Conservation (phyloP, 2,329 filamentous ascomycete genomes). For the Aspergillus glaucus region DNA sequence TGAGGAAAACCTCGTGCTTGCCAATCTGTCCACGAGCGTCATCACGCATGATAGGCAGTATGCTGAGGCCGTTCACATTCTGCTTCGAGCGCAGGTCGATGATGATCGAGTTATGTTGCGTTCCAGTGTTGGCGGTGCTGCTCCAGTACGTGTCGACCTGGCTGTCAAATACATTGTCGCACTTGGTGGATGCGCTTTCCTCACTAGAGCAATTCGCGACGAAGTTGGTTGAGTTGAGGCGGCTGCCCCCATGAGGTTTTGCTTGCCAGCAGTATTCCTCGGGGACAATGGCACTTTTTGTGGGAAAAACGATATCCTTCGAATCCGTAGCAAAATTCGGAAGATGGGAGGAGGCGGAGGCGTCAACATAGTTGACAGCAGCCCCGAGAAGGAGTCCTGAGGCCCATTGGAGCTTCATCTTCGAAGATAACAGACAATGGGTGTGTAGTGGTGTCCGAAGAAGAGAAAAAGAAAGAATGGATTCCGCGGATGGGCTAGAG, state of each 20-base stretch:
- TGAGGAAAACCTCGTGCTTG: slow-evolving; percentile 9
- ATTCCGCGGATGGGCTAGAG: slow-evolving; percentile 1
- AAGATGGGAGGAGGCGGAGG: slow-evolving; percentile 5
- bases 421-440: slow-evolving; percentile 4
- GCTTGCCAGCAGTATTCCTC: not conserved
- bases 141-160: slow-evolving; percentile 10
- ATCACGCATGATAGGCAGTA: slow-evolving; percentile 9
- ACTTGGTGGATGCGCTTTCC: not conserved
- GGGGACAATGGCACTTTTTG: not conserved
- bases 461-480: slow-evolving; percentile 4
- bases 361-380: slow-evolving; percentile 8
- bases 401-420: slow-evolving; percentile 5
- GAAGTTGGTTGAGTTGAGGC: not conserved
- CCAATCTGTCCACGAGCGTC: slow-evolving; percentile 9
- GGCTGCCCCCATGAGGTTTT: not conserved
- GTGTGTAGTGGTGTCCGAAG: slow-evolving; percentile 8
- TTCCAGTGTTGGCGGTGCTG: slow-evolving; percentile 2
- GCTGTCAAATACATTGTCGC: slow-evolving; percentile 11
- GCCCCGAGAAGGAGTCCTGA: slow-evolving; percentile 7
- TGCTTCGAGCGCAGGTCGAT: slow-evolving; percentile 8
- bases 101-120: not conserved
- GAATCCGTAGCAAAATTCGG: slow-evolving; percentile 7
- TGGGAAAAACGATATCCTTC: not conserved
- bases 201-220: not conserved
- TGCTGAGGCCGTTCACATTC: slow-evolving; percentile 12